A percentile compares a stretch with the other conserved stretches of the same genome.
These are phyloP conservation scores for Phlegmacium glaucopus DNA, from an alignment of 768 basidiomycete species.

Conservation along the genomic window DNA sequence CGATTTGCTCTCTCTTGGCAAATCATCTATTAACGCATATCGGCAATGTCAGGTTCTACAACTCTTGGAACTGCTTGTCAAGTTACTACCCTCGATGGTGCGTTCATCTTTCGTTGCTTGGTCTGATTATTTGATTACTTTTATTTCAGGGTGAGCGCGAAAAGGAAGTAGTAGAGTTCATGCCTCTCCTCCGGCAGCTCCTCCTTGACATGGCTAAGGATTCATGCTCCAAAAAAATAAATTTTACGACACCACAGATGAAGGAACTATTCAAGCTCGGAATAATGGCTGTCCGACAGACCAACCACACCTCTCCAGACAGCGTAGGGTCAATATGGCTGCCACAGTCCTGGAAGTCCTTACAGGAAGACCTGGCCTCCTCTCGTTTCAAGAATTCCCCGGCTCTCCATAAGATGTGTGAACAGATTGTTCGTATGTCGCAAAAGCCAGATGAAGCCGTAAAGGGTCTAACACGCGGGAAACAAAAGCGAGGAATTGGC, in stretches of 20 bases:
- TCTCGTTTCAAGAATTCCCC: conserved; percentile 61
- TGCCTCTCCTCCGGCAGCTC: conserved; percentile 44
- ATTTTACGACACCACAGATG: conserved; percentile 58
- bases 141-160: conserved; percentile 20
- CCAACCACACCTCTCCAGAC: conserved; percentile 42
- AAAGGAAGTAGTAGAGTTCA: conserved; percentile 45
- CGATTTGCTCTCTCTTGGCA: conserved; percentile 53
- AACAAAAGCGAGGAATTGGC: conserved; percentile 27
- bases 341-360: conserved; percentile 47
- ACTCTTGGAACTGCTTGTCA: conserved; percentile 63
- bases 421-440: conserved; percentile 46
- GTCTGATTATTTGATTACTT: background rate
- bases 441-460: conserved; percentile 13
- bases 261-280: conserved; percentile 80
- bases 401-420: conserved; percentile 59
- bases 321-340: conserved; percentile 52
- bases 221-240: conserved; percentile 44
- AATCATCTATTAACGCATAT: conserved; percentile 70
- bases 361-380: conserved; percentile 47
- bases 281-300: conserved; percentile 61
- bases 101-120: conserved; percentile 16
- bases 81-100: conserved; percentile 49
- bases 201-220: conserved; percentile 46
- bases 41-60: conserved; percentile 73
- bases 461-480: conserved; percentile 15